phyloP scores from a whole-genome alignment of 1,139 yeast species.

The Zygoascus meyerae region DNA sequence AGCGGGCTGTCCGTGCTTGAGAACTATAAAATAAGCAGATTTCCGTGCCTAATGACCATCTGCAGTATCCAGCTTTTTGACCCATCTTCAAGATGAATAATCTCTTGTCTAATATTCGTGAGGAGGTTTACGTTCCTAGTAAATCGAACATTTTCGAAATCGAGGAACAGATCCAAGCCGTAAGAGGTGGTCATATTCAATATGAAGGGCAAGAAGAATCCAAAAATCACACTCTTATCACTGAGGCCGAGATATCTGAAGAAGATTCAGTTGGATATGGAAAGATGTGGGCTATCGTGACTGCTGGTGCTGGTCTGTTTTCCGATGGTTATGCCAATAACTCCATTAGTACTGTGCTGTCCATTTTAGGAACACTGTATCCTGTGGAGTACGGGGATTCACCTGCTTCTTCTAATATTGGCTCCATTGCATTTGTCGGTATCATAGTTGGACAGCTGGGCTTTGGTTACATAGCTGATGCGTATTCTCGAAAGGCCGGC shows the following conservation, averaged over 20 bases:
- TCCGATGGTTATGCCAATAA: constrained; percentile 89
- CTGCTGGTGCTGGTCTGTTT: constrained; percentile 87
- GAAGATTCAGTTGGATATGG: constrained; percentile 17
- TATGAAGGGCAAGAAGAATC: background rate
- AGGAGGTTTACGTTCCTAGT: constrained; percentile 5
- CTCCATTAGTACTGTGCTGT: constrained; percentile 69
- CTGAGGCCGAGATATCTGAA: constrained; percentile 9
- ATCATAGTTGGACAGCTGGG: constrained; percentile 80
- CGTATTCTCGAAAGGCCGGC: constrained; percentile 69
- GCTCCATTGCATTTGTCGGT: constrained; percentile 89
- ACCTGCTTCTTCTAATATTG: constrained; percentile 65
- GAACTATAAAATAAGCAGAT: no score
- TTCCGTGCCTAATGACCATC: no score
- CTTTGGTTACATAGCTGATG: constrained; percentile 77
- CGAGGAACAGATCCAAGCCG: constrained; percentile 7
- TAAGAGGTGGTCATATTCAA: background rate
- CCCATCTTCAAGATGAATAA: background rate
- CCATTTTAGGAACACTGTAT: constrained; percentile 62
- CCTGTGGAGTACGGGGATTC: constrained; percentile 57
- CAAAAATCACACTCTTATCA: constrained; percentile 1
- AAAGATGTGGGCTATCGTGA: constrained; percentile 66
- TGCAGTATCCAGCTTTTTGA: no score
- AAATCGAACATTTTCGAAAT: constrained; percentile 1
- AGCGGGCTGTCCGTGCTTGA: no score
- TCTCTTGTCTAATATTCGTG: constrained; percentile 1